Base-by-base conservation (phyloP, 192 early-diverging fungal genomes). In the Podila horticola region DNA sequence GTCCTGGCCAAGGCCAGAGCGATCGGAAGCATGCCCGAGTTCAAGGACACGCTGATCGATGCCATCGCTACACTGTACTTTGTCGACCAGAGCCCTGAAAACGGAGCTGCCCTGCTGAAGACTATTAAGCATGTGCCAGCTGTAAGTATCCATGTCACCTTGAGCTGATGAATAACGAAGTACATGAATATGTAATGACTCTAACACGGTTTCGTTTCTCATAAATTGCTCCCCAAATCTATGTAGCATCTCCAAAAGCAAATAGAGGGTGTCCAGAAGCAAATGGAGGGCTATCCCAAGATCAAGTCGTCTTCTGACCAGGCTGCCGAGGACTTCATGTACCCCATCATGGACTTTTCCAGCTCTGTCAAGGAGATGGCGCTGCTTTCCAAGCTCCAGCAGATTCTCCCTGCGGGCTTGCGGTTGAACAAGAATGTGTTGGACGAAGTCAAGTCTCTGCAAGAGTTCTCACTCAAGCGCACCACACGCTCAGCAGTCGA, bases 1-100 rank as follows among this genome's bases (percentile, higher is more conserved):
- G 55, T 73, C 24, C 51, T 81, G 62, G 77, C 77, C 0, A 81
- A 73, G 48, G 77, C 71, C 5, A 68, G 77, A 38, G 77, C 77
- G 2, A 73, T 81, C 59, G 77, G 71, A 29, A 71, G 59, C 55
- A 81, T 81, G 60, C 67, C 73, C 2, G 90, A 91, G 34, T 74
- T 90, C 33, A 93, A 91, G 84, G 72, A 79, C n/a, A 88, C 88
- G 11, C 64, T 94, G 26, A 71, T 92, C 12, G 93, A 94, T 63
- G 92, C 88, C 8, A 83, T 91, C 41, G 86, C 91, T 17, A 92
- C 93, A 0, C 64, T 94, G 19, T 94, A 93, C 65, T 90, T 88
- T 67, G 82, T 94, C 10, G 87, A 93, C 65, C 87, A 92, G 61
- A 83, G 81, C 19, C 77, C 84, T 34, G 76, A 73, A 34, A 72